phyloP scores from a whole-genome alignment of 208 protist genomes.

The Polymyxa betae region DNA sequence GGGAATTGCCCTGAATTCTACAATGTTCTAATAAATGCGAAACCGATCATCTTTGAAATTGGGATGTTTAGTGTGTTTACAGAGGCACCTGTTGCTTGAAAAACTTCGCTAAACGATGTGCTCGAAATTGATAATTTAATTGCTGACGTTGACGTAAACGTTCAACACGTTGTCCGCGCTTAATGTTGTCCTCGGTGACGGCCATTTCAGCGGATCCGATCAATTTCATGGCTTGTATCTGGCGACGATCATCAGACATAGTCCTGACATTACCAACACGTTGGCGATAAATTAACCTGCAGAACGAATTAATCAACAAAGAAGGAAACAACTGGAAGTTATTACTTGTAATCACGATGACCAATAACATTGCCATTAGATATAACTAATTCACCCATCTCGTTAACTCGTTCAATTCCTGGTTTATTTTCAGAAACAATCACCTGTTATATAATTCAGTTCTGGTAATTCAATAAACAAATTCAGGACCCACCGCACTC shows the following conservation, averaged over 20 bases:
- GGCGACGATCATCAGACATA: not conserved
- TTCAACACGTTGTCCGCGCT: slow-evolving; percentile 30
- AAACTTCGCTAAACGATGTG: not conserved
- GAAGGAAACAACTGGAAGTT: not conserved
- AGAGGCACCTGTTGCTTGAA: slow-evolving; percentile 44
- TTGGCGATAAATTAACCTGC: slow-evolving; percentile 7
- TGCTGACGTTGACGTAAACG: not conserved
- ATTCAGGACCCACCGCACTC: not conserved
- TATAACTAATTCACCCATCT: not conserved
- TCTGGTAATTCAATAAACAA: not conserved
- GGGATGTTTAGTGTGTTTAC: not conserved
- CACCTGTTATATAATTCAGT: not conserved
- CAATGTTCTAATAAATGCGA: not conserved
- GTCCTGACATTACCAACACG: not conserved
- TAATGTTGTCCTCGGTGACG: not conserved
- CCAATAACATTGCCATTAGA: slow-evolving; percentile 32
- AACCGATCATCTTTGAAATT: not conserved
- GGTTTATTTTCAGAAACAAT: not conserved
- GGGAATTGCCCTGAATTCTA: not conserved
- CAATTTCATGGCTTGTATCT: not conserved
- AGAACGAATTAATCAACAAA: not conserved
- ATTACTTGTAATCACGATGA: slow-evolving; percentile 22
- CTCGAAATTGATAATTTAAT: slow-evolving; percentile 19
- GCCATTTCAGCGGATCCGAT: not conserved
- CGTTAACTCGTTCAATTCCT: not conserved